These are phyloP conservation scores for Bocquillonia castaneifolia DNA, from an alignment of 441 rosid species.

Conservation along the genomic window DNA sequence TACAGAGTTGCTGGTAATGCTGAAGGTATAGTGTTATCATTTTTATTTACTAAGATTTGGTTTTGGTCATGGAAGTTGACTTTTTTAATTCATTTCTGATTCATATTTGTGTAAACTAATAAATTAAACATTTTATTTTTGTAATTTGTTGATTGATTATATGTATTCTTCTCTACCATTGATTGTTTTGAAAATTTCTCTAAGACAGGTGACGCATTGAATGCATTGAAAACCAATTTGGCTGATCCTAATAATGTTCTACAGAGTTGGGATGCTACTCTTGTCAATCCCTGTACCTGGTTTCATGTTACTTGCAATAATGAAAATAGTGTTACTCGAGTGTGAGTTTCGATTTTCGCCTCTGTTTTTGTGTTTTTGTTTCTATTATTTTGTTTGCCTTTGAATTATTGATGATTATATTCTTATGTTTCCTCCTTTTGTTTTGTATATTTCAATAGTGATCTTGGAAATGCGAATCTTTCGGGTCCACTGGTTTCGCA, in stretches of 20 bases:
- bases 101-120: no score
- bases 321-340: constrained; percentile 54
- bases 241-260: constrained; percentile 36
- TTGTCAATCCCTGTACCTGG: constrained; percentile 76
- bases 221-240: constrained; percentile 23
- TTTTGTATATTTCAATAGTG: constrained; percentile 40
- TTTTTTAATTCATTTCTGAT: no score
- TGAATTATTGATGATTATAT: not conserved
- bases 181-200: constrained; percentile 5
- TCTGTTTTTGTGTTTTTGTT: not conserved
- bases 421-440: not conserved
- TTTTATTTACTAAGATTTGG: no score
- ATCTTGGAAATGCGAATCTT: constrained; percentile 86
- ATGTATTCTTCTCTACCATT: not conserved
- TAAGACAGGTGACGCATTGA: constrained; percentile 32
- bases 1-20: constrained; percentile 17
- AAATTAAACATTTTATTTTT: no score
- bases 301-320: constrained; percentile 66
- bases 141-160: not conserved
- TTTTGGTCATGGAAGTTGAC: no score
- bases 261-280: constrained; percentile 73
- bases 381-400: not conserved
- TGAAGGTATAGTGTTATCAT: constrained; percentile 19
- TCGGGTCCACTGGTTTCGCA: constrained; percentile 77
- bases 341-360: constrained; percentile 41